These are phyloP conservation scores for Thielaviopsis musarum DNA, from an alignment of 2,329 filamentous ascomycete genomes.

Conservation along the genomic window DNA sequence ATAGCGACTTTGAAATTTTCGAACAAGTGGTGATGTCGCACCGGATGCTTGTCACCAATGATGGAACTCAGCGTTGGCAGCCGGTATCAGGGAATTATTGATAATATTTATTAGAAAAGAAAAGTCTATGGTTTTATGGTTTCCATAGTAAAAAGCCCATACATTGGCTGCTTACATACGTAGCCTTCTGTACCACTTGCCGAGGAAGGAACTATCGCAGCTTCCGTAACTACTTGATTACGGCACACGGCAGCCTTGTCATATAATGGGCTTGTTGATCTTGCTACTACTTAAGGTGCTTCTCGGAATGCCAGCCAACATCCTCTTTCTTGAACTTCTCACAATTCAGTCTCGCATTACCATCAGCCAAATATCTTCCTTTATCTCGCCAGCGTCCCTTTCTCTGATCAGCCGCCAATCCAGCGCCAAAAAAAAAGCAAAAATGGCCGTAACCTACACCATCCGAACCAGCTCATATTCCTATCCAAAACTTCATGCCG, in stretches of 20 bases:
- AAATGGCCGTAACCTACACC: constrained; percentile 1
- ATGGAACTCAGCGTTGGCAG: background rate
- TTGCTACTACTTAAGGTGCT: background rate
- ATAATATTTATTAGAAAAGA: background rate
- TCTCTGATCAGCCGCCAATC: too few relatives aligned
- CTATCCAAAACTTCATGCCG: background rate
- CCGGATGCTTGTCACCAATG: too few relatives aligned
- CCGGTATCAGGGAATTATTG: background rate
- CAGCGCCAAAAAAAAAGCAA: background rate
- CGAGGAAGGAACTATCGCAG: background rate
- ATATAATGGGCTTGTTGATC: background rate
- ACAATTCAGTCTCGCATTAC: background rate
- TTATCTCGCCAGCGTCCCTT: background rate
- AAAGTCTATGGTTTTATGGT: background rate
- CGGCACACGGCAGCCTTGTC: background rate
- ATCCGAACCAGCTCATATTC: constrained; percentile 1
- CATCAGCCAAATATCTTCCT: background rate
- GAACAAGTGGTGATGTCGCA: background rate
- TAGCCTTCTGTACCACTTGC: background rate
- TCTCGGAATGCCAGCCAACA: background rate
- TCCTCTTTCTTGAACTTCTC: background rate
- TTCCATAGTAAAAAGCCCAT: too few relatives aligned
- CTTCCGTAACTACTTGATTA: background rate
- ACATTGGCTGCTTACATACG: background rate
- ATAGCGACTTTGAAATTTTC: background rate